A percentile compares a stretch with the other conserved stretches of the same genome.
phyloP scores from a whole-genome alignment of 176 grass and related monocot species.

The Zoysia pacifica region DNA sequence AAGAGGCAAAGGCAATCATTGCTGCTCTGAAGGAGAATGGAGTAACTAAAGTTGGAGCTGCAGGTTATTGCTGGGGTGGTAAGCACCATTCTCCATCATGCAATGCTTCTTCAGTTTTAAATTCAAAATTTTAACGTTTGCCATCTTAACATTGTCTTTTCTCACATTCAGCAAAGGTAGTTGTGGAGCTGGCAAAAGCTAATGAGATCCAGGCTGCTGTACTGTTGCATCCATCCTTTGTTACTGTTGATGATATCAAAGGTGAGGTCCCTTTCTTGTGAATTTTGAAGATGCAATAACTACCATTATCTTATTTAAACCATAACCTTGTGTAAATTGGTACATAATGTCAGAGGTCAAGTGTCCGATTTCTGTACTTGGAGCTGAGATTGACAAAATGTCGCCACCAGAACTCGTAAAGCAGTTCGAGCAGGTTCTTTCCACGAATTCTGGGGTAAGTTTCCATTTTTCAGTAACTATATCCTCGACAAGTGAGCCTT shows the following conservation, averaged over 20 bases:
- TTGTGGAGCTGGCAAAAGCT: constrained; percentile 70
- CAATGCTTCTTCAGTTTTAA: background rate
- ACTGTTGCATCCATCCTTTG: constrained; percentile 65
- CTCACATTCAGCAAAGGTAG: constrained; percentile 66
- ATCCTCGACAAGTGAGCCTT: background rate
- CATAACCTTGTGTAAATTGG: background rate
- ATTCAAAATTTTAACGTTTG: constrained; percentile 6
- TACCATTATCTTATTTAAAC: background rate
- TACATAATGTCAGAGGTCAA: constrained; percentile 54
- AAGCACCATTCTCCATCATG: constrained; percentile 23
- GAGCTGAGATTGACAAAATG: constrained; percentile 62
- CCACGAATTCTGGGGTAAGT: constrained; percentile 57
- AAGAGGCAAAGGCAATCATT: constrained; percentile 78
- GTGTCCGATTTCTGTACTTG: constrained; percentile 68
- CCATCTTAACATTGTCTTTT: background rate
- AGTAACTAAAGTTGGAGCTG: constrained; percentile 59
- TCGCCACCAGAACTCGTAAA: constrained; percentile 45
- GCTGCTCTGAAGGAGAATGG: constrained; percentile 74
- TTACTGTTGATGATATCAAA: constrained; percentile 70
- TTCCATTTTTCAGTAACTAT: constrained; percentile 2
- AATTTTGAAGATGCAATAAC: constrained; percentile 8
- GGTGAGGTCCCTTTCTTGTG: constrained; percentile 41
- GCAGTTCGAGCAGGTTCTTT: constrained; percentile 23
- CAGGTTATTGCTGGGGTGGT: constrained; percentile 96
- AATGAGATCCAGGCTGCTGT: constrained; percentile 70